These are phyloP conservation scores for Neoscytalidium dimidiatum DNA, from an alignment of 2,329 filamentous ascomycete species.

Conservation along the genomic window DNA sequence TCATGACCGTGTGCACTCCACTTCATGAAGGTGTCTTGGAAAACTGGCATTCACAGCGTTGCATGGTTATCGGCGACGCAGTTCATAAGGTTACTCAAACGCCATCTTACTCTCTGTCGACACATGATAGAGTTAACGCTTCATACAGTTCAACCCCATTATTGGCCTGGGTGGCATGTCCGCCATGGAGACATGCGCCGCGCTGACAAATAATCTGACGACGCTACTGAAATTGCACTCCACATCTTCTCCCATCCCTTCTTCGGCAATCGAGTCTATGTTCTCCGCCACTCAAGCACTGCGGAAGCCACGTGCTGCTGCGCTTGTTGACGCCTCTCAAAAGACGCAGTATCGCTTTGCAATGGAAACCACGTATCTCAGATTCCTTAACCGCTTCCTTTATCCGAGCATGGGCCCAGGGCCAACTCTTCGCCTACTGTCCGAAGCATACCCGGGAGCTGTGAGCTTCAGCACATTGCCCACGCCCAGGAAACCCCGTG, in stretches of 20 bases:
- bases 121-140: too few relatives aligned
- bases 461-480: not conserved
- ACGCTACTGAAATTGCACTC: not conserved
- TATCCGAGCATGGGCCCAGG: not conserved
- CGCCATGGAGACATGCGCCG: not conserved
- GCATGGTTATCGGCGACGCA: conserved; percentile 4
- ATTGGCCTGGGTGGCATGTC: not conserved
- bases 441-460: not conserved
- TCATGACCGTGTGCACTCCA: not conserved
- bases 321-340: not conserved
- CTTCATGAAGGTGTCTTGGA: not conserved
- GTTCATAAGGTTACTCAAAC: not conserved
- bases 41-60: not conserved
- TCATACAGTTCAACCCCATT: conserved; percentile 5
- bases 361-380: not conserved
- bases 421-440: not conserved
- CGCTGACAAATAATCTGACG: not conserved
- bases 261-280: not conserved
- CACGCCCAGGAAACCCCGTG: not conserved
- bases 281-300: not conserved
- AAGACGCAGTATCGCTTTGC: not conserved
- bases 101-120: not conserved
- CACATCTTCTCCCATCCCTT: not conserved
- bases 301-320: not conserved
- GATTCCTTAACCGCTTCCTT: not conserved